Base-by-base conservation (phyloP, 2,329 filamentous ascomycete species). In the Didymella lethalis region DNA sequence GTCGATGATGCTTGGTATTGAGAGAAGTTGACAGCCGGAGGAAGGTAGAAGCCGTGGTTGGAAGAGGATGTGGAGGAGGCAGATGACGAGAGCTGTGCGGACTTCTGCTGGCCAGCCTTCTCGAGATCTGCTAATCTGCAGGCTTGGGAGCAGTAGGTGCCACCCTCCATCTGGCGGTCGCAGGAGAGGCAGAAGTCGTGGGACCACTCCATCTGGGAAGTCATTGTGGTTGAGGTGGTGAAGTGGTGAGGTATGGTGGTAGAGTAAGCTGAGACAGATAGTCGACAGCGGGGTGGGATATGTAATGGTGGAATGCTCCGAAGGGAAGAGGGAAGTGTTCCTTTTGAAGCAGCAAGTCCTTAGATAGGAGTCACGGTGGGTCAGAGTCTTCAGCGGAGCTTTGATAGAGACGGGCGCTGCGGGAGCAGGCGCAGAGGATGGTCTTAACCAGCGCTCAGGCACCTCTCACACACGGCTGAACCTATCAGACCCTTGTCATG, bases 121-220 rank as follows among this genome's bases (percentile, higher is more conserved):
- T 97, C 93, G 70, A 94, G 88, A 79, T 97, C 93, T 66, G 91
- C 90, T 44, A 97, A 84, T 65, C 92, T 87, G 85, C 93, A 97
- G 29, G 91, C 87, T 80, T 97, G 93, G 46, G 92, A 96, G 85
- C 93, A 97, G 84, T 96, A 97, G 66, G 91, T 88, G 64, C 88
- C 88, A 62, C 88, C 88, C 61, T 79, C 77, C 61, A 90, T 93
- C 80, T 96, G 91, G 81, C 90, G 90, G 81, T 97, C 93, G 83
- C 93, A 97, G 82, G 90, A 88, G 70, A 97, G 88, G 84, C 93
- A 97, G 86, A 92, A 97, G 79, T 96, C 90, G 78, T 90, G 91
- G 71, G 91, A 91, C 92, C 93, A 97, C 73, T 82, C 81, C 79
- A 83, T 82, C 52, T 77, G 72, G 64, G 75, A 75, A 67, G 76